Conservation (phyloP, 225 moss, liverwort and hornwort species). For the Antitrichia curtipendula region DNA sequence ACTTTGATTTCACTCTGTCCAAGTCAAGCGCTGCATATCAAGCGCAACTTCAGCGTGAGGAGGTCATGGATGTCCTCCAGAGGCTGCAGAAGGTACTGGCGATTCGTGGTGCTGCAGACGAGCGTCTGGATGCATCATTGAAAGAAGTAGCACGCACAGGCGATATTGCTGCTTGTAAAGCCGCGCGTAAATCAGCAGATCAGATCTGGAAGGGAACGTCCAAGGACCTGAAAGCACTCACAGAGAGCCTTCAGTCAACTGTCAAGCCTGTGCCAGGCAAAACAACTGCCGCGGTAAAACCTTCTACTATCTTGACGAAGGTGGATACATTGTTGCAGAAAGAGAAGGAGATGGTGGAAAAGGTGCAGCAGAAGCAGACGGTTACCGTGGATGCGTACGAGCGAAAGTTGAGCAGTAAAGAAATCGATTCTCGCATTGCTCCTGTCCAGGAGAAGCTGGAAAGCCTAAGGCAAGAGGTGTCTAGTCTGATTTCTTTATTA, state of each 20-base stretch:
- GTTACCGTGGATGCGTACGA: conserved; percentile 84
- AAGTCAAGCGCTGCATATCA: conserved; percentile 63
- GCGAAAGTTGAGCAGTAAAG: conserved; percentile 70
- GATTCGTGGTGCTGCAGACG: conserved; percentile 45
- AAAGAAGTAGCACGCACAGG: conserved; percentile 80
- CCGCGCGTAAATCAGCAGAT: conserved; percentile 63
- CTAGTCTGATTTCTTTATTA: conserved; percentile 42
- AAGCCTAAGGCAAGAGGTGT: conserved; percentile 62
- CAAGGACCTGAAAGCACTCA: conserved; percentile 61
- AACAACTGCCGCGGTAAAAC: conserved; percentile 16
- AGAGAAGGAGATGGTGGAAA: conserved; percentile 92
- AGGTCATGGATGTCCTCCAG: conserved; percentile 66
- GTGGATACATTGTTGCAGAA: conserved; percentile 76
- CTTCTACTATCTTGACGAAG: conserved; percentile 18
- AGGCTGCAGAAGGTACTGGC: conserved; percentile 65
- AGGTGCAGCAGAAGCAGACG: conserved; percentile 83
- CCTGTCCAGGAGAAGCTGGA: conserved; percentile 77
- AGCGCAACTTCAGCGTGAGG: conserved; percentile 65
- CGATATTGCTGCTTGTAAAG: conserved; percentile 65
- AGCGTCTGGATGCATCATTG: conserved; percentile 62
- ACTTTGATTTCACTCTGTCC: conserved; percentile 73
- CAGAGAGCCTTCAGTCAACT: conserved; percentile 53
- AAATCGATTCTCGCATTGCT: conserved; percentile 76
- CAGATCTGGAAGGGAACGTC: conserved; percentile 65
- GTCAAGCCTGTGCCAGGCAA: conserved; percentile 23